Percentiles rank a stretch among this genome's conserved stretches.
These are phyloP conservation scores for Chlamydomonas sp. DNA, from an alignment of 139 green algal species.

Conservation along the genomic window DNA sequence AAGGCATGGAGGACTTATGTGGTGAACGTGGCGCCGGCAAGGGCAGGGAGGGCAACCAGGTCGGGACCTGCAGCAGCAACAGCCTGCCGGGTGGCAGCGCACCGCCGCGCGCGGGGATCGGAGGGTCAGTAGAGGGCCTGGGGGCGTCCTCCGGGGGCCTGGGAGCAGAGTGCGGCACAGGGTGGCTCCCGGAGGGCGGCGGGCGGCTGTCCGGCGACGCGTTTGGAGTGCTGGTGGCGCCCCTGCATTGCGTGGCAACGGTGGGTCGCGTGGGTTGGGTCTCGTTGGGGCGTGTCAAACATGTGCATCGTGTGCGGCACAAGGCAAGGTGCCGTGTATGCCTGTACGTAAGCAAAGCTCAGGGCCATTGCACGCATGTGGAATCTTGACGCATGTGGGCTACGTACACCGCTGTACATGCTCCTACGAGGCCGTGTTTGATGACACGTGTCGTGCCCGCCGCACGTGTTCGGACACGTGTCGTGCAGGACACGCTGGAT, in stretches of 20 bases:
- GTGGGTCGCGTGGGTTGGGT: not conserved
- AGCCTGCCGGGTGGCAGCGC: no score
- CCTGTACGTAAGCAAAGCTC: no score
- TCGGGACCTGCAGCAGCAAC: no score
- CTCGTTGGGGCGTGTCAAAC: not conserved
- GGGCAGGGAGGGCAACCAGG: no score
- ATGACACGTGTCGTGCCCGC: not conserved
- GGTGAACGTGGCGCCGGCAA: no score
- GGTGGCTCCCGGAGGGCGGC: not conserved
- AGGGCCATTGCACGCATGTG: no score
- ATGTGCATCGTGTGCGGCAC: not conserved
- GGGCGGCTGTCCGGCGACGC: slow-evolving; percentile 19
- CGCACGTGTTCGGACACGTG: not conserved
- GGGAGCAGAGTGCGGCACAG: no score
- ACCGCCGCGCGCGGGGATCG: no score
- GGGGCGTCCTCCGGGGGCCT: no score
- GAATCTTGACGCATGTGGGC: no score
- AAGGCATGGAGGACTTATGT: no score
- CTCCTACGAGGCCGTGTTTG: not conserved
- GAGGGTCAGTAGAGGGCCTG: no score
- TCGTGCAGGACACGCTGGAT: not conserved
- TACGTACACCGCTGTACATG: not conserved
- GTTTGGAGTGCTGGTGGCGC: slow-evolving; percentile 11
- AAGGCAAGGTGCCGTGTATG: not conserved
- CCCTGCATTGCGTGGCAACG: not conserved